Conservation (phyloP, 371 early-diverging fungal species). For the Batrachochytrium dendrobatidis region DNA sequence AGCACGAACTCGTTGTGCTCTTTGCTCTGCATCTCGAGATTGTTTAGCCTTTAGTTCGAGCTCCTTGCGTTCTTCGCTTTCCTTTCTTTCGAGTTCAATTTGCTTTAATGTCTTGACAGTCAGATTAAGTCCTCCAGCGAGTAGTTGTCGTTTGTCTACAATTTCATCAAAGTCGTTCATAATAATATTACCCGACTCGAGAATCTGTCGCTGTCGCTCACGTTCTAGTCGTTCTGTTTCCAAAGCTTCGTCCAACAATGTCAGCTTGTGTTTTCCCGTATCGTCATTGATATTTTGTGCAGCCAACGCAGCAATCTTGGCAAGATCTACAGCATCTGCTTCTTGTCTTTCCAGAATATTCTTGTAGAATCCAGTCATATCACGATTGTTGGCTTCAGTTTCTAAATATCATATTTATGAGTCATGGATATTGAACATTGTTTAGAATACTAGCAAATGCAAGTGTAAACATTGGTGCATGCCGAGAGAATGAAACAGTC, state of each 20-base stretch:
- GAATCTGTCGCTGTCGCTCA: conserved; percentile 37
- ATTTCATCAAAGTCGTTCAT: conserved; percentile 70
- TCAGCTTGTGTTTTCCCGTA: conserved; percentile 21
- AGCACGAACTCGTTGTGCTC: conserved; percentile 43
- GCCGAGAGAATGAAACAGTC: too few relatives aligned
- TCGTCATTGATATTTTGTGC: conserved; percentile 9
- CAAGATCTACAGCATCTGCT: not conserved
- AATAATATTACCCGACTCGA: conserved; percentile 32
- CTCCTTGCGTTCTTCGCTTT: conserved; percentile 31
- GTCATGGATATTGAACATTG: not conserved
- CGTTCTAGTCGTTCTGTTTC: conserved; percentile 28
- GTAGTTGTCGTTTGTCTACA: conserved; percentile 70
- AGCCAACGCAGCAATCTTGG: conserved; percentile 13
- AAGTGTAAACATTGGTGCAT: too few relatives aligned
- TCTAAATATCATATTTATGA: not conserved
- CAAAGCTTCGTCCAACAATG: conserved; percentile 31
- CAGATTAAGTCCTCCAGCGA: conserved; percentile 72
- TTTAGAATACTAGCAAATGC: too few relatives aligned
- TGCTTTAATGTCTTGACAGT: conserved; percentile 26
- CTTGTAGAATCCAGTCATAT: conserved; percentile 50
- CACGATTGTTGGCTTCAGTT: conserved; percentile 26
- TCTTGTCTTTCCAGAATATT: conserved; percentile 33
- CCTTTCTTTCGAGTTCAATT: conserved; percentile 39
- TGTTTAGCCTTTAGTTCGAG: conserved; percentile 49
- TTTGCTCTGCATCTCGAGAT: conserved; percentile 38